These are phyloP conservation scores for Neonectria magnoliae DNA, from an alignment of 2,329 filamentous ascomycete genomes.

Conservation along the genomic window DNA sequence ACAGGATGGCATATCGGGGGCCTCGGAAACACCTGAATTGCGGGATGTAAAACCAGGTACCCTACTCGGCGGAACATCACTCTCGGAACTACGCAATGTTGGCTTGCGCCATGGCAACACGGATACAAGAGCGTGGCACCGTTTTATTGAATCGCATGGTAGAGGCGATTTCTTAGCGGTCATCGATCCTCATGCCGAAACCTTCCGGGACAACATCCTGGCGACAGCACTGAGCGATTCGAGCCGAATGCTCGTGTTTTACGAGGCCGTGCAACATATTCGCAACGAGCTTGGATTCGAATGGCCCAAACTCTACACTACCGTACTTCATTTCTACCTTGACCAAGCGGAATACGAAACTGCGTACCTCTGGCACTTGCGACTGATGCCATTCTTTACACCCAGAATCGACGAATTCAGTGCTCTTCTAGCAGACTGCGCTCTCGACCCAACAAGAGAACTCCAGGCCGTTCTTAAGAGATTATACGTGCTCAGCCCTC, in stretches of 20 bases:
- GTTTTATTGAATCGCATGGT: constrained; percentile 37
- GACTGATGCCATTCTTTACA: constrained; percentile 55
- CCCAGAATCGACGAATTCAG: constrained; percentile 54
- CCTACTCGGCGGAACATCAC: constrained; percentile 23
- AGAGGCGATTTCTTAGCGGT: constrained; percentile 35
- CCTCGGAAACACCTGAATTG: background rate
- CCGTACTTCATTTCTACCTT: constrained; percentile 56
- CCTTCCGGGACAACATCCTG: constrained; percentile 45
- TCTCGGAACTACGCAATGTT: constrained; percentile 35
- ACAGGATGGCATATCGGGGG: background rate
- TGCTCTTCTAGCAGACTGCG: constrained; percentile 55
- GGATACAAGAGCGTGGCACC: constrained; percentile 42
- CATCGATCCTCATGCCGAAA: constrained; percentile 33
- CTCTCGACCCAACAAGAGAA: constrained; percentile 48
- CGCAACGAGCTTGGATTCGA: constrained; percentile 47
- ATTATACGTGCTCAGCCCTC: constrained; percentile 57
- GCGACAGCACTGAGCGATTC: constrained; percentile 42
- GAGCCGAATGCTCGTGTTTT: constrained; percentile 39
- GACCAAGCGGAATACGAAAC: constrained; percentile 49
- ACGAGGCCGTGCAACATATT: constrained; percentile 48
- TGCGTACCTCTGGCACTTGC: constrained; percentile 60
- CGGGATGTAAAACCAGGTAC: constrained; percentile 8
- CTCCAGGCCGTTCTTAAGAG: constrained; percentile 53
- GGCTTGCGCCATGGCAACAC: constrained; percentile 33
- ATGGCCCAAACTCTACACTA: constrained; percentile 64